A percentile compares a stretch with the other conserved stretches of the same genome.
phyloP scores from a whole-genome alignment of 192 early-diverging fungal genomes.

The Backusella parvicylindrica region DNA sequence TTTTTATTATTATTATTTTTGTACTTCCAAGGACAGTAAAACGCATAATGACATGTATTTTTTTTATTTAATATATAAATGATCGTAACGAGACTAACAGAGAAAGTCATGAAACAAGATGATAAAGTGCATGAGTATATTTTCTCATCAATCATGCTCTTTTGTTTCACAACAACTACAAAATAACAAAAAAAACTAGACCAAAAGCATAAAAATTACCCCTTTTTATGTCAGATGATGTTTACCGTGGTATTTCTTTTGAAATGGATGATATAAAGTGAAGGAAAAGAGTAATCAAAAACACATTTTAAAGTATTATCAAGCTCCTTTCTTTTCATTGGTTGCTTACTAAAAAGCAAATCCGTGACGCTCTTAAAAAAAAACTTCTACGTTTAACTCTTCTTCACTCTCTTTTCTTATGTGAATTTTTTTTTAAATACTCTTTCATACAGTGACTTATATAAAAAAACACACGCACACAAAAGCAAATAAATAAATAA shows the following conservation, averaged over 20 bases:
- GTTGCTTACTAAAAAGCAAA: not conserved
- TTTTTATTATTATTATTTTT: too few species aligned
- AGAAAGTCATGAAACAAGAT: not conserved
- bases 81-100: not conserved
- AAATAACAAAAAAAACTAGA: not conserved
- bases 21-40: too few species aligned
- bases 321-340: not conserved
- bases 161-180: not conserved
- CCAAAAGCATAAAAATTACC: not conserved
- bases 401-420: not conserved
- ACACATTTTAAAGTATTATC: not conserved
- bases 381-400: too few species aligned
- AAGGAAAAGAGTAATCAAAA: not conserved
- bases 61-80: too few species aligned
- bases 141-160: not conserved
- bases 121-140: not conserved
- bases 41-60: too few species aligned
- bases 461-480: not conserved
- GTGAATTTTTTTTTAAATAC: not conserved
- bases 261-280: not conserved
- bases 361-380: not conserved
- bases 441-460: not conserved
- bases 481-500: not conserved
- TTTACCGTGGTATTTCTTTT: not conserved
- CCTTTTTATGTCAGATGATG: not conserved